Base-by-base conservation (phyloP, 78 protist genomes). In the Ministeria vibrans region DNA sequence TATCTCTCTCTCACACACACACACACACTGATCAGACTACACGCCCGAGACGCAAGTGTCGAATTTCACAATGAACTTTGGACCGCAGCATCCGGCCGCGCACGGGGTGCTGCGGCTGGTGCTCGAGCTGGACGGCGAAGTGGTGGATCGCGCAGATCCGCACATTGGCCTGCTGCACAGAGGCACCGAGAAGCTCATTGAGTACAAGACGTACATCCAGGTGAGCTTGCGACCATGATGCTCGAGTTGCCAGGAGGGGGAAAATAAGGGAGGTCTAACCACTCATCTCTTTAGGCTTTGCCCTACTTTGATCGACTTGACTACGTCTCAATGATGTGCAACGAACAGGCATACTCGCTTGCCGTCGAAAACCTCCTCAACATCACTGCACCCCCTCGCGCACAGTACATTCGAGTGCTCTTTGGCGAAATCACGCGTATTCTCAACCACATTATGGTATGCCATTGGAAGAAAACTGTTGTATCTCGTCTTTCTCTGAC, bases 51-150 rank as follows among this genome's bases (percentile, higher is more conserved):
- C 30, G 25, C 45, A 71, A 22, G 69, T 83, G 36, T 68, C 81
- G 15, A 70, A 78, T 46, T 78, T 51, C 77, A 84, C 84, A 5
- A 1, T 84, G 28, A 84, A 84, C 75, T 84, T 84, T 39, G 88
- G 88, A 22, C 88, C 88, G 0, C 89, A 85, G 82, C 89, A 85
- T 39, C 89, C 89, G 7, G 84, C 89, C 25, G 89, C 89, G 7
- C 89, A 85, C 82, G 89, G 89, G 34, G 89, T 85, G 85, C 77
- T 85, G 72, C 89, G 89, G 20, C 81, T 85, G 34, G 78, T 85
- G 15, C 75, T 85, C 30, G 89, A 80, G 82, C 70, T 85, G 32
- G 46, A 80, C 1, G 89, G 89, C 34, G 89, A 85, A 80, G 0
- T 34, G 18, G 69, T 82, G 22, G 23, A 0, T 15, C 78, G 78